phyloP scores from a whole-genome alignment of 2,329 filamentous ascomycete genomes.

The Dichotomopilus funicola region DNA sequence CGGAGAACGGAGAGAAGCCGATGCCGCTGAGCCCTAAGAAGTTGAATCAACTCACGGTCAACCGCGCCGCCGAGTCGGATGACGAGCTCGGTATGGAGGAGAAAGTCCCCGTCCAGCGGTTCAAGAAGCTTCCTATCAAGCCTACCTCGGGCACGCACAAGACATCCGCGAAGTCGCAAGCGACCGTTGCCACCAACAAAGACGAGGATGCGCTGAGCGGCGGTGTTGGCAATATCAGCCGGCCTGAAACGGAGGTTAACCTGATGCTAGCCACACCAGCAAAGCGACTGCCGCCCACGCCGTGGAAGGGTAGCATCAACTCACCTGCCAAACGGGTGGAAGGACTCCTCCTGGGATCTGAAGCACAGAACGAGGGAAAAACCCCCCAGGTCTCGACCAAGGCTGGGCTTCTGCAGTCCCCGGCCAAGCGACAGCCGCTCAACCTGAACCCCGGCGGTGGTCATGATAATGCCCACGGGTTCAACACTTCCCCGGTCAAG shows the following conservation, averaged over 20 bases:
- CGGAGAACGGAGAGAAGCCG: slow-evolving; percentile 29
- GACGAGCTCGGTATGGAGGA: slow-evolving; percentile 53
- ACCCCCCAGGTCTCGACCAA: slow-evolving; percentile 33
- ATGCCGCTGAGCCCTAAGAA: slow-evolving; percentile 59
- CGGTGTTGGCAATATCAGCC: slow-evolving; percentile 21
- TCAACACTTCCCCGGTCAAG: slow-evolving; percentile 38
- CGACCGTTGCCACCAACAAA: neutral
- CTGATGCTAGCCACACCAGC: slow-evolving; percentile 48
- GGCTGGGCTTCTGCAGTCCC: slow-evolving; percentile 40
- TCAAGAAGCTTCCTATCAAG: slow-evolving; percentile 52
- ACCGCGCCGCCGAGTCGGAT: slow-evolving; percentile 44
- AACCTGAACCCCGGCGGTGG: slow-evolving; percentile 35
- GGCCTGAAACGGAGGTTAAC: slow-evolving; percentile 31
- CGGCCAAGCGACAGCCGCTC: slow-evolving; percentile 45
- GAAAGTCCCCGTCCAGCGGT: slow-evolving; percentile 43
- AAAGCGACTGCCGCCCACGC: slow-evolving; percentile 46
- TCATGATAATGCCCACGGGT: slow-evolving; percentile 22
- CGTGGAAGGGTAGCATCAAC: slow-evolving; percentile 49
- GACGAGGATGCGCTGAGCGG: slow-evolving; percentile 22
- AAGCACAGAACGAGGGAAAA: slow-evolving; percentile 24
- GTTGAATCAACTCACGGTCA: slow-evolving; percentile 50
- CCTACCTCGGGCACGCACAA: slow-evolving; percentile 34
- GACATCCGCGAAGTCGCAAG: slow-evolving; percentile 11
- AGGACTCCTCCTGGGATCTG: slow-evolving; percentile 26
- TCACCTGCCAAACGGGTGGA: slow-evolving; percentile 52